These are phyloP conservation scores for Selaginella moellendorffii DNA, from an alignment of 75 land plant species.

Conservation along the genomic window DNA sequence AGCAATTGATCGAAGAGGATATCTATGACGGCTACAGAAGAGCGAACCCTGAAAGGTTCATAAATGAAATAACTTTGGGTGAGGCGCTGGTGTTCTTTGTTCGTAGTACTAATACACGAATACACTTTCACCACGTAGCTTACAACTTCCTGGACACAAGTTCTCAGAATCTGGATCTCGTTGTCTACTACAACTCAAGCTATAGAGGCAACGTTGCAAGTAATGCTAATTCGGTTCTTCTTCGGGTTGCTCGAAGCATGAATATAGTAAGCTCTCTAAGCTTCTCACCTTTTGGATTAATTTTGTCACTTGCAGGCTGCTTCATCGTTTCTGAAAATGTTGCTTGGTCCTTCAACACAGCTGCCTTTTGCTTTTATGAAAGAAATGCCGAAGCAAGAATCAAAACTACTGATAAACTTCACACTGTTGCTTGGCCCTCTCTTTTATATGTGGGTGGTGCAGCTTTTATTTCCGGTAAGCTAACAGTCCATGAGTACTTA, in stretches of 20 bases:
- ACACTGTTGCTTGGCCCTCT: conserved; percentile 73
- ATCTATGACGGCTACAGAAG: conserved; percentile 50
- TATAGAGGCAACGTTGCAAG: conserved; percentile 25
- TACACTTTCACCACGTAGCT: conserved; percentile 26
- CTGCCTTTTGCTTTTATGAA: conserved; percentile 54
- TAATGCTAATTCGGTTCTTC: conserved; percentile 15
- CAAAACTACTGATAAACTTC: conserved; percentile 41
- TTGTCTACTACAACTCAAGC: conserved; percentile 58
- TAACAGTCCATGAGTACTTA: too few relatives aligned
- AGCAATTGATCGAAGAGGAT: conserved; percentile 40
- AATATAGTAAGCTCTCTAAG: conserved; percentile 44
- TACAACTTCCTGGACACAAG: conserved; percentile 66
- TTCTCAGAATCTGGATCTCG: conserved; percentile 42
- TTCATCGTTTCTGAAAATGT: conserved; percentile 47
- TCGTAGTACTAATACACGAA: not conserved
- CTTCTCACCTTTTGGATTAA: not conserved
- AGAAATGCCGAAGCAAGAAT: conserved; percentile 79
- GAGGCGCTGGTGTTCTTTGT: not conserved
- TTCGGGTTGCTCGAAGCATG: conserved; percentile 62
- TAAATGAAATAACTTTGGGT: conserved; percentile 34
- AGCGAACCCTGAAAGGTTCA: conserved; percentile 37
- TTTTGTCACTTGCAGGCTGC: conserved; percentile 38
- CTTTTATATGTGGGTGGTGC: conserved; percentile 81
- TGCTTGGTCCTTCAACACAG: conserved; percentile 34
- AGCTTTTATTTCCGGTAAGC: conserved; percentile 84